Percentiles rank a stretch among this genome's conserved stretches.
phyloP scores from a whole-genome alignment of 169 alveolate genomes.

The Plasmodium knowlesi region DNA sequence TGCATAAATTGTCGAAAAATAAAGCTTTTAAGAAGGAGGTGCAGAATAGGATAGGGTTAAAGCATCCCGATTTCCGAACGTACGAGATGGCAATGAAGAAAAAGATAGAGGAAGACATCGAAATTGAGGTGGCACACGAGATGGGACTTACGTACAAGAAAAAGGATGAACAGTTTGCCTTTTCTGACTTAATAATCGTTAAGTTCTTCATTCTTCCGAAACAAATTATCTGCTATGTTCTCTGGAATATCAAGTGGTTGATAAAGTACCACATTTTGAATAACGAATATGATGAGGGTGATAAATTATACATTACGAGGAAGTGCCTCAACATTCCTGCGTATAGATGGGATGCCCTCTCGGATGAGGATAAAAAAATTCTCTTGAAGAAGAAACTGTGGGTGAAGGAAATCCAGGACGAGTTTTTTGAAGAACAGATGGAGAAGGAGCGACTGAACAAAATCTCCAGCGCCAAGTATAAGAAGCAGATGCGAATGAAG shows the following conservation, averaged over 20 bases:
- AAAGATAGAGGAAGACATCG: conserved; percentile 41
- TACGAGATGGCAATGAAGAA: conserved; percentile 22
- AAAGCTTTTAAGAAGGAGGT: conserved; percentile 47
- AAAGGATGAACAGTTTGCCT: not conserved
- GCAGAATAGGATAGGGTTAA: not conserved
- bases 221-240: conserved; percentile 1
- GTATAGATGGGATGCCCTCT: conserved; percentile 25
- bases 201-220: conserved; percentile 15
- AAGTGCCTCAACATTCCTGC: conserved; percentile 20
- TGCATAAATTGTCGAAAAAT: conserved; percentile 20
- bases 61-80: conserved; percentile 28
- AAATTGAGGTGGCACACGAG: conserved; percentile 42
- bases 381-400: conserved; percentile 45
- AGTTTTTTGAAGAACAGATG: conserved; percentile 17
- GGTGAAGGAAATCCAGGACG: conserved; percentile 39
- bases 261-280: conserved; percentile 52
- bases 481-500: conserved; percentile 57
- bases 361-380: conserved; percentile 23
- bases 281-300: conserved; percentile 49
- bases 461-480: conserved; percentile 68
- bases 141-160: not conserved
- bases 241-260: conserved; percentile 56
- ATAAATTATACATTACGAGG: conserved; percentile 64
- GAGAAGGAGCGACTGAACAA: conserved; percentile 51
- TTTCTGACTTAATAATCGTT: conserved; percentile 14